These are phyloP conservation scores for Neoboletus subvelutipes DNA, from an alignment of 768 basidiomycete genomes.

Conservation along the genomic window DNA sequence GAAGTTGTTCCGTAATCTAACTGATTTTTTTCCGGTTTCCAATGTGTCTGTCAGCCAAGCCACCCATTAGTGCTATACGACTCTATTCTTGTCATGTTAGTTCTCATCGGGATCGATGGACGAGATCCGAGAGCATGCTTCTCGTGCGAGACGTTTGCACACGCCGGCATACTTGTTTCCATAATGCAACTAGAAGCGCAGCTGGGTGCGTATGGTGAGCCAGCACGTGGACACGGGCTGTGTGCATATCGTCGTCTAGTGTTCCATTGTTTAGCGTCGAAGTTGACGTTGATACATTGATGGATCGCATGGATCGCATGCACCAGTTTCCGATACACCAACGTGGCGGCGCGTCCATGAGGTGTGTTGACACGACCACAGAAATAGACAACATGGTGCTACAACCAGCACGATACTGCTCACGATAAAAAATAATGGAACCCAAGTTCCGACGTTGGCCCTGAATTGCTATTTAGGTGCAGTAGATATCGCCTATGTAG, in stretches of 20 bases:
- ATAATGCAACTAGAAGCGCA: not conserved
- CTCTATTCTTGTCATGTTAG: not conserved
- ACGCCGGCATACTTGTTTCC: not conserved
- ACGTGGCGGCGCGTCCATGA: not conserved
- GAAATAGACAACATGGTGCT: not conserved
- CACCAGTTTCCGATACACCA: not conserved
- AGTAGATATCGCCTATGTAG: constrained; percentile 49
- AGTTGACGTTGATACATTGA: not conserved
- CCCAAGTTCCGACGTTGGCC: not conserved
- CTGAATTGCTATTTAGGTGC: constrained; percentile 22
- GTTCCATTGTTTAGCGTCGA: not conserved
- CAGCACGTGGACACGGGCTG: constrained; percentile 1
- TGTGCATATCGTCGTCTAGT: not conserved
- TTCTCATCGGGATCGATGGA: not conserved
- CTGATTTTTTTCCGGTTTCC: not conserved
- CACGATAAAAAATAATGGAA: constrained; percentile 10
- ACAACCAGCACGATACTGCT: not conserved
- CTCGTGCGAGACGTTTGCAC: not conserved
- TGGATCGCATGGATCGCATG: too few species aligned
- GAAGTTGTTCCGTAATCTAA: not conserved
- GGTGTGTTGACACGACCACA: not conserved
- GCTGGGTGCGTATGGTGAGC: not conserved
- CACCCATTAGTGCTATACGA: not conserved
- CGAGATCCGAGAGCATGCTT: not conserved
- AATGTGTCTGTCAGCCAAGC: not conserved